Evolutionary conservation across 2,329 filamentous ascomycete genomes (phyloP).

Genomic region (Cladophialophora bantiana): DNA sequence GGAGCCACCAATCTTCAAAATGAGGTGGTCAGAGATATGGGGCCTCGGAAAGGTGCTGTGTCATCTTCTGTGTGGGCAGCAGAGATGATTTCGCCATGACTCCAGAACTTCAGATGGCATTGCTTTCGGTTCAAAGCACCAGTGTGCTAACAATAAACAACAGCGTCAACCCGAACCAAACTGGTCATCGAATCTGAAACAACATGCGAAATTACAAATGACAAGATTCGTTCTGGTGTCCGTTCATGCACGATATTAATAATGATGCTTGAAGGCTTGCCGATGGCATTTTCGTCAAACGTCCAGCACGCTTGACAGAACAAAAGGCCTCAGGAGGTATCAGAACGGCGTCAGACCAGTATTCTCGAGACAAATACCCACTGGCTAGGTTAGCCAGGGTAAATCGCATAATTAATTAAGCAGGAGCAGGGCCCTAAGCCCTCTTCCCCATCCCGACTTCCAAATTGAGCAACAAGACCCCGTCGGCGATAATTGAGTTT

Average conservation of each 20-base stretch:
- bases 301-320: background rate
- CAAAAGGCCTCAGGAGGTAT: background rate
- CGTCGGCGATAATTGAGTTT: background rate
- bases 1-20: conserved; percentile 2
- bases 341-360: conserved; percentile 5
- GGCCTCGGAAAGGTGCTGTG: conserved; percentile 6
- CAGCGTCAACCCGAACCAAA: background rate
- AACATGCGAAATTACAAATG: background rate
- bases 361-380: background rate
- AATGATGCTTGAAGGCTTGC: background rate
- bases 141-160: background rate
- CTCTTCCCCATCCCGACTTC: conserved; percentile 21
- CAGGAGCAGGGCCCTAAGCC: background rate
- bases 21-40: conserved; percentile 9
- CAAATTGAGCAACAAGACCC: conserved; percentile 20
- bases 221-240: background rate
- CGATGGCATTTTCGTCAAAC: background rate
- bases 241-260: background rate
- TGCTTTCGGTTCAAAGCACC: background rate
- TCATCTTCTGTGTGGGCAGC: background rate
- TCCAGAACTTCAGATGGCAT: background rate
- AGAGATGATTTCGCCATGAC: background rate
- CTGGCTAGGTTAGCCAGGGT: conserved; percentile 5
- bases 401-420: conserved; percentile 18
- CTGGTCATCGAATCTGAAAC: background rate